phyloP scores from a whole-genome alignment of 1,284 basidiomycete species.

The Ustilago sp. region DNA sequence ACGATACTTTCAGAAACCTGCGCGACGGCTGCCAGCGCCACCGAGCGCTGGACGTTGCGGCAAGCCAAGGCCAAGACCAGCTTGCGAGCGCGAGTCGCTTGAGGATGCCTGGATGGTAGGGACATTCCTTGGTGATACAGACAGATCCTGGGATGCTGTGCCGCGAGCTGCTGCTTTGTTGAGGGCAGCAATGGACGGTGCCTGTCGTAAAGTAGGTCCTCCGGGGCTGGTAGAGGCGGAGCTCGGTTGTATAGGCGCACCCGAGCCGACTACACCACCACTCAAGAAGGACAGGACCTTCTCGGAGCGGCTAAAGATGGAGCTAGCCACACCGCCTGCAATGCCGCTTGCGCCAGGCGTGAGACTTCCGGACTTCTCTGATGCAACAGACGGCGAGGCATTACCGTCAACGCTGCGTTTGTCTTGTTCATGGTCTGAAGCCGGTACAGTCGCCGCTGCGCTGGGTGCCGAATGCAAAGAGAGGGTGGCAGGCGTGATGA shows the following conservation, averaged over 20 bases:
- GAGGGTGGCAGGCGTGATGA: conserved; percentile 63
- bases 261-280: conserved; percentile 37
- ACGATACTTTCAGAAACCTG: conserved; percentile 20
- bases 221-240: conserved; percentile 7
- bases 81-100: conserved; percentile 17
- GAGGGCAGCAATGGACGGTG: conserved; percentile 41
- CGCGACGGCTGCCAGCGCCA: conserved; percentile 32
- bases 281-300: conserved; percentile 49
- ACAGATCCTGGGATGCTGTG: conserved; percentile 29
- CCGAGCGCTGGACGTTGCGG: conserved; percentile 34
- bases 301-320: conserved; percentile 41
- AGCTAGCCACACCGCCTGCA: conserved; percentile 31
- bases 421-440: conserved; percentile 7
- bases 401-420: conserved; percentile 18
- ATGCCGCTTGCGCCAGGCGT: conserved; percentile 31
- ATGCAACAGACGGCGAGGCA: conserved; percentile 38
- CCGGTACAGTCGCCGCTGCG: conserved; percentile 13
- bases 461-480: conserved; percentile 47
- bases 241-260: conserved; percentile 32
- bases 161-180: conserved; percentile 46
- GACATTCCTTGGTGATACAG: conserved; percentile 25
- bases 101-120: not conserved
- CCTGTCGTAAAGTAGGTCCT: conserved; percentile 26
- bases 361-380: conserved; percentile 34
- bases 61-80: conserved; percentile 32